A percentile compares a stretch with the other conserved stretches of the same genome.
phyloP scores from a whole-genome alignment of 371 early-diverging fungal species.

The Mortierella polycephala region DNA sequence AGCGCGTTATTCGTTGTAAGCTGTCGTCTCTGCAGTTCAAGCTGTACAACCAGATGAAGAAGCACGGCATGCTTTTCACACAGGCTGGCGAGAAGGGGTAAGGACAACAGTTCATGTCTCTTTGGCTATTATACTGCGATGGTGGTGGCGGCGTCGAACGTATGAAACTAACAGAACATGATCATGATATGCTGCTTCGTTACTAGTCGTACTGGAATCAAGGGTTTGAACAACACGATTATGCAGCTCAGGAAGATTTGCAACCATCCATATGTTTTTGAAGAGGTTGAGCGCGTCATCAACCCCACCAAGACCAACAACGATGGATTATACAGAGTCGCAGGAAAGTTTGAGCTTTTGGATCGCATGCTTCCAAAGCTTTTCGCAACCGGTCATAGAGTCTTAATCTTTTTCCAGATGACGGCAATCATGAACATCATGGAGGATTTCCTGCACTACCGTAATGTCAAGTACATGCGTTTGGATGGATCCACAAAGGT shows the following conservation, averaged over 20 bases:
- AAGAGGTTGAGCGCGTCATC: slow-evolving; percentile 90
- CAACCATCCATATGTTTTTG: slow-evolving; percentile 99
- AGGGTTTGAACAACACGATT: slow-evolving; percentile 95
- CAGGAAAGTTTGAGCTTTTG: slow-evolving; percentile 98
- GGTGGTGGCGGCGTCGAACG: not conserved
- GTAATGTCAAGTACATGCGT: slow-evolving; percentile 86
- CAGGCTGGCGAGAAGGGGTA: slow-evolving; percentile 71
- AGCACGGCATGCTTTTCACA: slow-evolving; percentile 74
- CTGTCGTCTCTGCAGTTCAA: slow-evolving; percentile 87
- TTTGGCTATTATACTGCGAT: not conserved
- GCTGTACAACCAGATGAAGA: slow-evolving; percentile 83
- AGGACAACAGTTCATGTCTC: slow-evolving; percentile 10
- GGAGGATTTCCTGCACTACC: slow-evolving; percentile 92
- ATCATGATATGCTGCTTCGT: not conserved
- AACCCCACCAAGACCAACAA: slow-evolving; percentile 71
- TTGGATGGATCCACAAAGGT: slow-evolving; percentile 97
- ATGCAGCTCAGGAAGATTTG: slow-evolving; percentile 99
- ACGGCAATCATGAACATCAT: slow-evolving; percentile 98
- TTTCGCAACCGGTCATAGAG: slow-evolving; percentile 87
- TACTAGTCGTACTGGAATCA: slow-evolving; percentile 70
- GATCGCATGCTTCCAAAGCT: slow-evolving; percentile 97
- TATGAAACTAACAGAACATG: not conserved
- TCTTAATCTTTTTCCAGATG: slow-evolving; percentile 99
- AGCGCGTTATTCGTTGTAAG: slow-evolving; percentile 95
- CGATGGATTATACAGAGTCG: slow-evolving; percentile 76